Percentiles rank a stretch among this genome's conserved stretches.
Evolutionary conservation across 2,329 filamentous ascomycete species (phyloP).

Genomic region (Dryadomyces quercus-mongolicae): DNA sequence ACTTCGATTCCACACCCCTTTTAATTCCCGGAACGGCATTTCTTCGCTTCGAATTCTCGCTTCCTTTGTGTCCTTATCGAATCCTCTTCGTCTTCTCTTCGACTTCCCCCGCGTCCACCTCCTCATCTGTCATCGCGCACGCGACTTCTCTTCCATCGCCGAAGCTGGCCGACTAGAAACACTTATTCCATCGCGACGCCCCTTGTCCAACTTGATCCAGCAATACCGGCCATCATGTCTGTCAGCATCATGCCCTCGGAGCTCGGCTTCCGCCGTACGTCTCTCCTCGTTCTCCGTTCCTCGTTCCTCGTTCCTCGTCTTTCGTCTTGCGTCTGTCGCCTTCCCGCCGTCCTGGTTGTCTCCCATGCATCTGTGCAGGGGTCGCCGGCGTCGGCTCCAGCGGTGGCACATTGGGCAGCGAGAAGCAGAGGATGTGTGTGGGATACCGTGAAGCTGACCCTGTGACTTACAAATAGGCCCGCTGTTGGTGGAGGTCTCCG

Average conservation of each 20-base stretch:
- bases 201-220: neutral
- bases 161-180: neutral
- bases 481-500: constrained; percentile 53
- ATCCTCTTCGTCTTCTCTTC: neutral
- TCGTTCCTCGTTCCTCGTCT: neutral
- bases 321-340: too few species aligned
- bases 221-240: constrained; percentile 55
- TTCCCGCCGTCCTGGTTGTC: neutral
- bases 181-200: neutral
- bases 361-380: neutral
- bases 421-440: neutral
- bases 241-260: constrained; percentile 87
- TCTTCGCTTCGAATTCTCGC: neutral
- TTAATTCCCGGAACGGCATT: neutral
- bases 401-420: neutral
- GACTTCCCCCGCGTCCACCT: neutral
- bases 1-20: neutral
- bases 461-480: constrained; percentile 35
- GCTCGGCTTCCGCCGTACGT: constrained; percentile 85
- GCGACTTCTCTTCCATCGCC: too few species aligned
- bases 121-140: too few species aligned
- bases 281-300: neutral
- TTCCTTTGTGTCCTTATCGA: neutral
- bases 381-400: neutral
- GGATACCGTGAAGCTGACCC: neutral